Evolutionary conservation across 2,329 filamentous ascomycete genomes (phyloP).

Genomic region (Penicillium occitanis): DNA sequence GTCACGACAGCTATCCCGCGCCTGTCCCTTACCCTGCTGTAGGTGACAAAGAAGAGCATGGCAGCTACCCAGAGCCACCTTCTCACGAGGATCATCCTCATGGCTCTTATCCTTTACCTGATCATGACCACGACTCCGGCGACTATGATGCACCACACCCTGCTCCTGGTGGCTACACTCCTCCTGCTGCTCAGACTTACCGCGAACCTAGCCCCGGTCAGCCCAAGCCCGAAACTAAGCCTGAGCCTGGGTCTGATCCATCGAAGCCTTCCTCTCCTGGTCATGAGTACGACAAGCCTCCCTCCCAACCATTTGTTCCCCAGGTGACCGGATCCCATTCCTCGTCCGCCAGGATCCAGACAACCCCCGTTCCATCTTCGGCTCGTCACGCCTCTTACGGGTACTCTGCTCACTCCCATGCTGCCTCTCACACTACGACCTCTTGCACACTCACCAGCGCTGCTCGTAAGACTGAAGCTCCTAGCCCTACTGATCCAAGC

Average conservation of each 20-base stretch:
- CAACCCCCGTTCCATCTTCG: not conserved
- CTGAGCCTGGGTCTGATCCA: not conserved
- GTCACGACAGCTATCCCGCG: not conserved
- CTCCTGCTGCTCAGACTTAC: not conserved
- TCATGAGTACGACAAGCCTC: constrained; percentile 7
- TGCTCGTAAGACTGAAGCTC: not conserved
- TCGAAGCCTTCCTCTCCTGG: not conserved
- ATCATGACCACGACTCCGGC: not conserved
- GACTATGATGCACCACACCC: not conserved
- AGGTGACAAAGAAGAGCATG: not conserved
- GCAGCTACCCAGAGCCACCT: not conserved
- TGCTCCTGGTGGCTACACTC: not conserved
- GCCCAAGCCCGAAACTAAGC: not conserved
- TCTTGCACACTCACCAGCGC: not conserved
- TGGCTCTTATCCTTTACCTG: not conserved
- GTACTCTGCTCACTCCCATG: not conserved
- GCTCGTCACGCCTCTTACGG: not conserved
- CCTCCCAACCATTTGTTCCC: not conserved
- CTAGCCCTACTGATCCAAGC: not conserved
- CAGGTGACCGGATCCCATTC: not conserved
- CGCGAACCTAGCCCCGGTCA: not conserved
- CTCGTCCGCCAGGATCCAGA: not conserved
- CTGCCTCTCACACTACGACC: not conserved
- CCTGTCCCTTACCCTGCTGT: not conserved
- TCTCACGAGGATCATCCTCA: constrained; percentile 1